Conservation (phyloP, 1,139 yeast species). For the Suhomyces maxii region DNA sequence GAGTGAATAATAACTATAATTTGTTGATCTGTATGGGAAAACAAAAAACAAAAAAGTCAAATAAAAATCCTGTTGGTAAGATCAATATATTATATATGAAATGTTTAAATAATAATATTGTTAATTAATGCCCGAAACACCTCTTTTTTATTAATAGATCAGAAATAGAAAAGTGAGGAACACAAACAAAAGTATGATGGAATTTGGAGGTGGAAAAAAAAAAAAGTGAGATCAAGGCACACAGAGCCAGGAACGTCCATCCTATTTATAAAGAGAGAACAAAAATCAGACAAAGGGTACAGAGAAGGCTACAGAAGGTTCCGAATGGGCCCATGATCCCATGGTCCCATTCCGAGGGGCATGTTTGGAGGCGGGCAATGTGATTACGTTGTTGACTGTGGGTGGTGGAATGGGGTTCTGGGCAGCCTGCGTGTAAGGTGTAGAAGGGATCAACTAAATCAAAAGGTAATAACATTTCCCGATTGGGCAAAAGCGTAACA, state of each 20-base stretch:
- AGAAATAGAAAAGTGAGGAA: background rate
- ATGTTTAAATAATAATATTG: no score
- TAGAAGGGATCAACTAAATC: background rate
- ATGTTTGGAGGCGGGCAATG: background rate
- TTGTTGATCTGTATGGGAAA: no score
- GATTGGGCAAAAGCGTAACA: constrained; percentile 5
- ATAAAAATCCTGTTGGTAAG: no score
- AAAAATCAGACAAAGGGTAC: background rate
- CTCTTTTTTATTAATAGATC: background rate
- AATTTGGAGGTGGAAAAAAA: background rate
- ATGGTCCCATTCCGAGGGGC: background rate
- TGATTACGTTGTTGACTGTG: no score
- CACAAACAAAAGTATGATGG: background rate
- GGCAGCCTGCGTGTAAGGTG: background rate
- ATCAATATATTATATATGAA: background rate
- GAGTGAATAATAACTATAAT: background rate
- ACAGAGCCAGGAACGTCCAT: no score
- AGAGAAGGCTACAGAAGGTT: background rate
- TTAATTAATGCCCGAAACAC: background rate
- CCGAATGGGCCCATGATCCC: background rate
- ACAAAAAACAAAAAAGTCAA: background rate
- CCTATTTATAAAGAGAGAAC: background rate
- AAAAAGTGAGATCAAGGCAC: no score
- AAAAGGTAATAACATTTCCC: constrained; percentile 5
- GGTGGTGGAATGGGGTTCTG: background rate